Evolutionary conservation across 345 rosid species (phyloP), one percentile per base, ranked within the genome.

Genomic region (Sisymbrium irio): DNA sequence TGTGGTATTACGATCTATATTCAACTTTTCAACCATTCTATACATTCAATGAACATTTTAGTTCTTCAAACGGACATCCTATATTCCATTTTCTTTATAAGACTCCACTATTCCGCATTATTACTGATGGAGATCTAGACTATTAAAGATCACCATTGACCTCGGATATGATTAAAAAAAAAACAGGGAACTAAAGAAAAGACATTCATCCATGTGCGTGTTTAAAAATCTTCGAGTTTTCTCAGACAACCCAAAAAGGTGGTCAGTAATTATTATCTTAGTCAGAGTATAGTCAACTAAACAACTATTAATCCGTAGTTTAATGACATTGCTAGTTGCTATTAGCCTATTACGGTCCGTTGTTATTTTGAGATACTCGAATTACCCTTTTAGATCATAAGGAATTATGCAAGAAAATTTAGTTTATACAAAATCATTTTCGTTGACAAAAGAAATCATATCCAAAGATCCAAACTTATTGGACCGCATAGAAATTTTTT

Each of bases 181-280:
- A n/a, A n/a, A n/a, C n/a, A n/a, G n/a, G n/a, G n/a, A n/a, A n/a
- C n/a, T n/a, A n/a, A n/a, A n/a, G n/a, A n/a, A n/a, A n/a, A n/a
- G n/a, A n/a, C n/a, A n/a, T n/a, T n/a, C n/a, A n/a, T 36, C 53
- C 73, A 49, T 59, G 78, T 74, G 73, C 67, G 46, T 36, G 33
- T 74, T 58, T 17, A 1, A 9, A 36, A 9, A 12, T 12, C 5
- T 25, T 46, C 0, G 11, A 27, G 36, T 28, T 66, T 47, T 19
- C 17, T 18, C 61, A 37, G 61, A 28, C 45, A 49, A 66, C 9
- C 12, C 33, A 36, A 55, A 32, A 42, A 32, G 10, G 39, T 13
- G 36, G 59, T 65, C 58, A 35, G 73, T 66, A 66, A 67, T 66
- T 58, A 20, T 67, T 17, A 57, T 47, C n/a, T 49, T 59, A 30